Percentiles rank a stretch among this genome's conserved stretches.
These are phyloP conservation scores for Eucalyptus marginata DNA, from an alignment of 345 rosid species.

Conservation along the genomic window DNA sequence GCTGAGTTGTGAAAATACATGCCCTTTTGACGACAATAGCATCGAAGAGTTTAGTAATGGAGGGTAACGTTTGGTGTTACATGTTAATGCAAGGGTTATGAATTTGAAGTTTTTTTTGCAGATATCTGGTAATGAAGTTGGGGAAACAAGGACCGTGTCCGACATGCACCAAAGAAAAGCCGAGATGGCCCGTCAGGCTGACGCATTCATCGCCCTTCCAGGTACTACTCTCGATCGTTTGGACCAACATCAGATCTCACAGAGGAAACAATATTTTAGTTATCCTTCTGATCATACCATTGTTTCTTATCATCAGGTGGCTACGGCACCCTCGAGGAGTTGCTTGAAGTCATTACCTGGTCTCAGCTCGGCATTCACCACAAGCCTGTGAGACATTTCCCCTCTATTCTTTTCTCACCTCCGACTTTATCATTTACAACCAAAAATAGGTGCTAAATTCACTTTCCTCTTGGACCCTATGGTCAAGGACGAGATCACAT, in stretches of 20 bases:
- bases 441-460: neutral
- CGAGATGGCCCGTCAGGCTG: conserved; percentile 92
- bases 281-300: neutral
- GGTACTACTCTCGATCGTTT: conserved; percentile 13
- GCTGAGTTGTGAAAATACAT: neutral
- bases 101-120: neutral
- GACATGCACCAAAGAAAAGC: conserved; percentile 97
- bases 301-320: conserved; percentile 39
- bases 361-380: conserved; percentile 94
- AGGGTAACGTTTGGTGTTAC: neutral
- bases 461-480: neutral
- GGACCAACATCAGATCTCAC: neutral
- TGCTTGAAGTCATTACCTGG: conserved; percentile 96
- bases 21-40: neutral
- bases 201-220: conserved; percentile 92
- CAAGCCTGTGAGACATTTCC: conserved; percentile 57
- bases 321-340: conserved; percentile 90
- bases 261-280: neutral
- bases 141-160: conserved; percentile 87
- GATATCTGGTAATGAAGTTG: conserved; percentile 79
- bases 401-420: neutral
- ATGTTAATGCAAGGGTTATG: neutral
- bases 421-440: neutral
- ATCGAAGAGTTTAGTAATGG: neutral
- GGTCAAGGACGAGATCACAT: neutral